Conservation (phyloP, 257 asterid species). For the Asclepias syriaca region DNA sequence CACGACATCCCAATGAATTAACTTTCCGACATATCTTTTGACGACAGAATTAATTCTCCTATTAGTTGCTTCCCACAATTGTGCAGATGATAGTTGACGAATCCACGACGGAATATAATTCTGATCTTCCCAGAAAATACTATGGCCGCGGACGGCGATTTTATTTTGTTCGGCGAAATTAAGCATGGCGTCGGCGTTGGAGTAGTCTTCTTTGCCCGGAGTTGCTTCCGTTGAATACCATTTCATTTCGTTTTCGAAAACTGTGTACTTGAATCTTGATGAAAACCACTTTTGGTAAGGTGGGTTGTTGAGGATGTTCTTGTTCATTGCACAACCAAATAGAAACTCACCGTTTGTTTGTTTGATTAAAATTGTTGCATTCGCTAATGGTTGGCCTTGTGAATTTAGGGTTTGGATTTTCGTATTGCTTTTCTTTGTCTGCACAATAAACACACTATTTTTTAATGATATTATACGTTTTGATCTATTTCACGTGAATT, state of each 20-base stretch:
- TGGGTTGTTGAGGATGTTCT: slow-evolving; percentile 11
- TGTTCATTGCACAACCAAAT: slow-evolving; percentile 23
- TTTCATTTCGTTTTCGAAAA: slow-evolving; percentile 56
- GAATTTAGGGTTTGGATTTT: slow-evolving; percentile 21
- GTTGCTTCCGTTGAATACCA: slow-evolving; percentile 41
- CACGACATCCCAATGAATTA: slow-evolving; percentile 69
- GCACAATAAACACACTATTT: neutral
- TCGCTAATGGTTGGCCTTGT: slow-evolving; percentile 21
- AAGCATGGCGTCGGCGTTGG: slow-evolving; percentile 20
- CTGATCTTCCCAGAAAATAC: slow-evolving; percentile 52
- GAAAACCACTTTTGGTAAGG: slow-evolving; percentile 44
- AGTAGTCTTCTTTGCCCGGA: slow-evolving; percentile 42
- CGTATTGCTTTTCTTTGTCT: slow-evolving; percentile 29
- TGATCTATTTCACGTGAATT: too few relatives aligned
- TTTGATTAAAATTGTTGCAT: slow-evolving; percentile 1
- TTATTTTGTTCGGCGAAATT: slow-evolving; percentile 26
- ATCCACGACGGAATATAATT: slow-evolving; percentile 40
- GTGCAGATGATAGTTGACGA: slow-evolving; percentile 18
- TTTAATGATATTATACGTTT: too few relatives aligned
- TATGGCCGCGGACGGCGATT: slow-evolving; percentile 50
- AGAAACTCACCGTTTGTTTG: slow-evolving; percentile 9
- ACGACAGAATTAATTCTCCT: slow-evolving; percentile 38
- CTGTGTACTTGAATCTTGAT: slow-evolving; percentile 51
- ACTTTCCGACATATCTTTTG: slow-evolving; percentile 32
- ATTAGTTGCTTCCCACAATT: slow-evolving; percentile 26